Evolutionary conservation across 345 rosid genomes (phyloP).

Genomic region (Psidium friedrichsthalianum): DNA sequence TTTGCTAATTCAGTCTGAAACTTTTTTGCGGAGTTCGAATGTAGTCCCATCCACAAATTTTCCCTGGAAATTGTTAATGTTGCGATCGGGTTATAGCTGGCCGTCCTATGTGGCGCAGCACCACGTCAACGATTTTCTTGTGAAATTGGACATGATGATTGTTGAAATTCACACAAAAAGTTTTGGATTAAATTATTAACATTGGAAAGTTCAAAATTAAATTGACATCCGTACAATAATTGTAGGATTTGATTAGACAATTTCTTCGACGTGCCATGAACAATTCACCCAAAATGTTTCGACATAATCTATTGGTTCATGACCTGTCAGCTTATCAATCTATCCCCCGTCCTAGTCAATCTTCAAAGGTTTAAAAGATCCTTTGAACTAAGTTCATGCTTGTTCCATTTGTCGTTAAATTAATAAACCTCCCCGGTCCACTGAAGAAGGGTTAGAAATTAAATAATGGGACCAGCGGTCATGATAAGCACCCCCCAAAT

Average conservation of each 20-base stretch:
- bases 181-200: background rate
- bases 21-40: no score
- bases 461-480: background rate
- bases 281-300: background rate
- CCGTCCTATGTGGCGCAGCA: no score
- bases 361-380: background rate
- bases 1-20: no score
- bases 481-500: background rate
- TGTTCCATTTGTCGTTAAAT: background rate
- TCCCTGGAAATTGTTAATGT: accelerated
- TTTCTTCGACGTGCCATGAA: no score
- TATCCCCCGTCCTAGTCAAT: background rate
- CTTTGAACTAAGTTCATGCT: background rate
- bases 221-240: accelerated
- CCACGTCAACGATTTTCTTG: no score
- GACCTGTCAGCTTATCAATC: background rate
- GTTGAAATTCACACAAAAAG: accelerated
- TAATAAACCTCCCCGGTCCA: background rate
- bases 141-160: background rate
- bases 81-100: accelerated
- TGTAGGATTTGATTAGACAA: accelerated
- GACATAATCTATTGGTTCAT: background rate
- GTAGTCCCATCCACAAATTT: no score
- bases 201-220: accelerated
- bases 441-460: background rate